These are phyloP conservation scores for Auriscalpium orientale DNA, from an alignment of 768 basidiomycete genomes.

Conservation along the genomic window DNA sequence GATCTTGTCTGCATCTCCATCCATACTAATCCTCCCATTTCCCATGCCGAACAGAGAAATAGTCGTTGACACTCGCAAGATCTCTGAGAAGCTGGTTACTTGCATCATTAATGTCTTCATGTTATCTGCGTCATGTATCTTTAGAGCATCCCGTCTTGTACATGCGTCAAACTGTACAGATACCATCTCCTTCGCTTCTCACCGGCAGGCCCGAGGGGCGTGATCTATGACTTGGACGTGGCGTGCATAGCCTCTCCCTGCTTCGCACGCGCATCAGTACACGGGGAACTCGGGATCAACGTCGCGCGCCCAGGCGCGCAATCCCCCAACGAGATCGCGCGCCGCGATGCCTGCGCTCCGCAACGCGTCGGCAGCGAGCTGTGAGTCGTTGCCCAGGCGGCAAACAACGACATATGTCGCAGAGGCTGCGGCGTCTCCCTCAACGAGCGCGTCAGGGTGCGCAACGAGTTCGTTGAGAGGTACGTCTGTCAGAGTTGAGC, in stretches of 20 bases:
- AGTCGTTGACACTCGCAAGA: background rate
- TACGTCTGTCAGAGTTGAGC: constrained; percentile 43
- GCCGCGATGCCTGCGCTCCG: constrained; percentile 32
- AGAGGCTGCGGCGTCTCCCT: background rate
- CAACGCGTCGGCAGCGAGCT: constrained; percentile 71
- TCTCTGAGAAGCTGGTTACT: too few species aligned
- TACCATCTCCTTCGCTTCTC: background rate
- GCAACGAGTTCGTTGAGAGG: constrained; percentile 60
- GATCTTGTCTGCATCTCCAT: background rate
- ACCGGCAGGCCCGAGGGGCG: background rate
- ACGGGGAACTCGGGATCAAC: constrained; percentile 75
- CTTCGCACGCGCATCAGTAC: constrained; percentile 39
- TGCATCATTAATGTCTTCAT: too few species aligned
- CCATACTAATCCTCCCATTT: background rate
- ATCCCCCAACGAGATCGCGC: constrained; percentile 74
- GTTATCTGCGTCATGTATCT: too few species aligned
- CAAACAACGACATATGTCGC: constrained; percentile 56
- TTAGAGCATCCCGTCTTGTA: too few species aligned
- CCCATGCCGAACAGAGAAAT: constrained; percentile 6
- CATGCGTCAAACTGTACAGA: too few species aligned
- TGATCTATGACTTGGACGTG: background rate
- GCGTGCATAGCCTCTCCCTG: constrained; percentile 5
- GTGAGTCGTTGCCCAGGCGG: constrained; percentile 89
- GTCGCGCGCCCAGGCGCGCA: constrained; percentile 69
- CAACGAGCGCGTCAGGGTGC: constrained; percentile 40